Evolutionary conservation across 202 grass and related monocot species (phyloP), one percentile per base, ranked within the genome.

Genomic region (Alloteropsis angusta): DNA sequence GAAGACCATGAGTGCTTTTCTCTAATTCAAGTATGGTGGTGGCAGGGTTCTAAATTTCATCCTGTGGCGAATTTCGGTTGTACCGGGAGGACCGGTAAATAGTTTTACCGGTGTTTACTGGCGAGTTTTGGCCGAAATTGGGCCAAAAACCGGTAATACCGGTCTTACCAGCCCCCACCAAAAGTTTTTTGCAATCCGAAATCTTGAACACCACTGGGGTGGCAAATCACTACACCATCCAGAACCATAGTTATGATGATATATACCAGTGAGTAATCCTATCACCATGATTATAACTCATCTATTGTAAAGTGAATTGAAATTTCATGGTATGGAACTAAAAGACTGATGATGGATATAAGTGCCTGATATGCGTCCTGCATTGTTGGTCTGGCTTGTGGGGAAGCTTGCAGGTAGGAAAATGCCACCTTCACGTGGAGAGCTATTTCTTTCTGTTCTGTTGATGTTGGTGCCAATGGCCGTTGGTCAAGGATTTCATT

Each of bases 331-430:
- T 1, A 46, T 17, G n/a, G 2, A 49, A 25, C 36, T 44, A 15
- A 15, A 52, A 43, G 36, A 11, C 35, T 42, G 12, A 12, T 44
- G 15, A 9, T 19, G 15, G 16, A 1, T 74, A 39, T 74, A 39
- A 74, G 53, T 17, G 12, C 2, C 14, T 65, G 59, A 2, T 39
- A 26, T 9, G 21, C 32, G 19, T 39, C 32, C 5, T 52, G 28
- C 75, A 77, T 77, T 65, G 75, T 77, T 52, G 75, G 60, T 13
- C 30, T 77, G 19, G 30, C 44, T 37, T 52, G 60, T 52, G 45
- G 75, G 11, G 45, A 52, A 52, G 30, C 44, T 50, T 52, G 59
- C 74, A 65, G 17, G 10, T 59, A 77, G 5, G 57, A 37, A 39
- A 82, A 25, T 72, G 79, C 59, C 23, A 74, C 36, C 61, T 55